Percentiles rank a stretch among this genome's conserved stretches.
Evolutionary conservation across 345 rosid species (phyloP).

Genomic region (Eutrema heterophyllum): DNA sequence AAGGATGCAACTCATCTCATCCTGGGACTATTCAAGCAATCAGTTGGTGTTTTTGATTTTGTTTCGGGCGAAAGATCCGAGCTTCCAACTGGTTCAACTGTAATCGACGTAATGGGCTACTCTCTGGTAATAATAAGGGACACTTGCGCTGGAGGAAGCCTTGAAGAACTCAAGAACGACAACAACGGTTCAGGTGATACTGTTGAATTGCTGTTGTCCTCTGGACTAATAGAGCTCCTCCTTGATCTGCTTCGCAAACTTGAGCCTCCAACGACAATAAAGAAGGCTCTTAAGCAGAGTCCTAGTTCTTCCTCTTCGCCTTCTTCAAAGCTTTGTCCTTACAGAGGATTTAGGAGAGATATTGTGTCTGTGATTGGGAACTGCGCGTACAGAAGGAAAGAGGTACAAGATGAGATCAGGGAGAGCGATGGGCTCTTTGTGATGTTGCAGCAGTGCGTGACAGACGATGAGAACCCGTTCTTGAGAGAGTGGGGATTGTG

Average conservation of each 20-base stretch:
- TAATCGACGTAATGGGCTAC: slow-evolving; percentile 55
- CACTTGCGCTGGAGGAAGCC: slow-evolving; percentile 46
- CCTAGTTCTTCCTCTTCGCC: slow-evolving; percentile 2
- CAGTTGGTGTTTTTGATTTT: slow-evolving; percentile 35
- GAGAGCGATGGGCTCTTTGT: slow-evolving; percentile 49
- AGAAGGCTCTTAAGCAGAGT: slow-evolving; percentile 43
- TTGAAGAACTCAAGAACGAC: slow-evolving; percentile 24
- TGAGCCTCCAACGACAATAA: slow-evolving; percentile 60
- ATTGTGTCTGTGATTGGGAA: slow-evolving; percentile 73
- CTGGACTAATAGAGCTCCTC: slow-evolving; percentile 43
- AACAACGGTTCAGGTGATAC: slow-evolving; percentile 24
- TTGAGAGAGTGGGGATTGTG: slow-evolving; percentile 89
- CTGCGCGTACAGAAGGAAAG: slow-evolving; percentile 55
- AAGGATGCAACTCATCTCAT: slow-evolving; percentile 30
- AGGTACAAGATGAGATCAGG: slow-evolving; percentile 70
- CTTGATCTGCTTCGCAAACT: slow-evolving; percentile 45
- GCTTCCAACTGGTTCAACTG: slow-evolving; percentile 57
- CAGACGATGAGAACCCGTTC: slow-evolving; percentile 67
- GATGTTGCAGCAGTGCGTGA: slow-evolving; percentile 70
- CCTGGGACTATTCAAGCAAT: slow-evolving; percentile 40
- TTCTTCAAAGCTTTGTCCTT: slow-evolving; percentile 46
- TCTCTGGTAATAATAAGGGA: slow-evolving; percentile 53
- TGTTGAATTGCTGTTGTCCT: slow-evolving; percentile 38
- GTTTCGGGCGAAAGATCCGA: slow-evolving; percentile 35
- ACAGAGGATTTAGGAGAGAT: slow-evolving; percentile 74